Evolutionary conservation across 306 rosid genomes (phyloP), one percentile per base, ranked within the genome.

Genomic region (Abrus precatorius): DNA sequence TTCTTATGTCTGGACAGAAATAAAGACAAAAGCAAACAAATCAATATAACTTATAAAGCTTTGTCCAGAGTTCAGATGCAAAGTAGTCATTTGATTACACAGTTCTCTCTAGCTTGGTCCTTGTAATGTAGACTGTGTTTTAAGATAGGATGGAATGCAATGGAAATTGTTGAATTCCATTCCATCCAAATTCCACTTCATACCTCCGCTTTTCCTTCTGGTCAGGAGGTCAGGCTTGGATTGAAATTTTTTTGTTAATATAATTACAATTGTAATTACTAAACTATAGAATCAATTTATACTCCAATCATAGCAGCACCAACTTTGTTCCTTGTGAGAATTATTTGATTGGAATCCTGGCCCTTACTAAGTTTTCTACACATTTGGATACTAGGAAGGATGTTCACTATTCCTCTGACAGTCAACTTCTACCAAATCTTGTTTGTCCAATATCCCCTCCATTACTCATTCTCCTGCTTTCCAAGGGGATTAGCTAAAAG

Each of bases 1-100:
- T 88, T 95, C 90, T 79, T 86, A 72, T 90, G 97, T 78, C 99
- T 95, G 30, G 56, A 74, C 44, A 83, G 27, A 40, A 48, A 69
- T 13, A n/a, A 84, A 77, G 56, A 61, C 60, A 77, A 9, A 53
- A 48, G 32, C 8, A 72, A 49, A 66, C 33, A 45, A 53, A 50
- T 59, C 14, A 77, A 74, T 44, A 70, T 9, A 40, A 45, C 75
- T 34, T 6, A 13, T 40, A 50, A 30, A 45, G 75, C 45, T 68
- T 74, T 32, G 53, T 45, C 63, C 11, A 68, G 13, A 56, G 11
- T 41, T 50, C 34, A n/a, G 32, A 82, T 44, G 27, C 44, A 54
- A 40, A 60, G 9, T 52, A 80, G 57, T 54, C 69, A 38, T 38
- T 57, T 47, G 48, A 68, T 56, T 66, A 66, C 65, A 29, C 61